Conservation (phyloP, 129 eudicot genomes). For the Flaveria brownii region DNA sequence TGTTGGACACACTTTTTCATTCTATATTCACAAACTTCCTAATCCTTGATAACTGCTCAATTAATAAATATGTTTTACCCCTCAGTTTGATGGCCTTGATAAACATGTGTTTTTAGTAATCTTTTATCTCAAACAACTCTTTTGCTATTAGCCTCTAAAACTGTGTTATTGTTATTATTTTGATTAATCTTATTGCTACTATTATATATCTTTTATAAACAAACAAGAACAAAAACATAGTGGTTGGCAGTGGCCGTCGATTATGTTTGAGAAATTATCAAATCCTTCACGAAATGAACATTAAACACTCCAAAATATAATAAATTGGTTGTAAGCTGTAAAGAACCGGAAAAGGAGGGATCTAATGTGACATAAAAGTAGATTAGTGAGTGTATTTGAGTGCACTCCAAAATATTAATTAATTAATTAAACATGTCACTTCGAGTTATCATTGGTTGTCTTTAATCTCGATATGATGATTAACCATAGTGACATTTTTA, state of each 20-base stretch:
- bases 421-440: constrained; percentile 26
- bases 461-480: constrained; percentile 41
- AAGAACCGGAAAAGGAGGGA: constrained; percentile 38
- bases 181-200: no score
- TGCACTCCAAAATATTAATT: constrained; percentile 14
- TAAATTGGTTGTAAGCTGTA: constrained; percentile 32
- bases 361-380: constrained; percentile 27
- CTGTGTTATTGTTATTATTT: neutral
- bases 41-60: neutral
- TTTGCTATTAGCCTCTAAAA: neutral
- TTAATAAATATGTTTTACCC: neutral
- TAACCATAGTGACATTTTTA: constrained; percentile 28
- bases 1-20: neutral
- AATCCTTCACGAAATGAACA: no score
- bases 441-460: constrained; percentile 41
- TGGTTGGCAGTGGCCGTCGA: no score
- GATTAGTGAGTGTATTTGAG: constrained; percentile 42
- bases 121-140: neutral
- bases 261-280: neutral
- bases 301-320: neutral
- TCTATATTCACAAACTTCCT: neutral
- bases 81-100: neutral
- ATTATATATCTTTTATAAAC: no score
- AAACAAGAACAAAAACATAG: no score
- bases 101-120: neutral